Evolutionary conservation across 495 filamentous ascomycete species (phyloP).

Genomic region (Aspergillus diversus): DNA sequence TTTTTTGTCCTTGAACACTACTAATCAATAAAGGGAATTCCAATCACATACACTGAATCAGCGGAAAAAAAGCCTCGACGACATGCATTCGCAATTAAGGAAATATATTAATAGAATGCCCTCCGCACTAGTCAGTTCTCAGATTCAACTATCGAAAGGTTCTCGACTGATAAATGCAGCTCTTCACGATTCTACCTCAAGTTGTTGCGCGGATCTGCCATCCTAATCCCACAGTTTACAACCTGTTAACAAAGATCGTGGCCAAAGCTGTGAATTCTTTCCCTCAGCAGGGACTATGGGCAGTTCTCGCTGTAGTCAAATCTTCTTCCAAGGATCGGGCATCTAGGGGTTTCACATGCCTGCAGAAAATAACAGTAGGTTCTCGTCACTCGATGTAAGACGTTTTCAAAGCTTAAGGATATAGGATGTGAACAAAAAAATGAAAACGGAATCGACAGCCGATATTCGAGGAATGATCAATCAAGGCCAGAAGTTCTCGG

Average conservation of each 20-base stretch:
- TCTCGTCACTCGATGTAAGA: background rate
- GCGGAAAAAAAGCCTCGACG: constrained; percentile 67
- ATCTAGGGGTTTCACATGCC: constrained; percentile 49
- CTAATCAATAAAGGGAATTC: constrained; percentile 52
- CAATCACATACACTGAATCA: constrained; percentile 55
- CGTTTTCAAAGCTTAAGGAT: constrained; percentile 21
- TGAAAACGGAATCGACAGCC: constrained; percentile 42
- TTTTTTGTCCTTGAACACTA: constrained; percentile 6
- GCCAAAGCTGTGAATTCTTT: constrained; percentile 76
- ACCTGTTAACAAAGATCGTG: constrained; percentile 75
- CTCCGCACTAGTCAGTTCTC: constrained; percentile 63
- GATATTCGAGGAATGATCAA: constrained; percentile 74
- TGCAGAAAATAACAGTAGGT: constrained; percentile 50
- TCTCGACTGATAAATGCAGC: constrained; percentile 34
- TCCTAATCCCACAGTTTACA: constrained; percentile 73
- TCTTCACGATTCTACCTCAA: constrained; percentile 91
- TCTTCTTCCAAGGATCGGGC: constrained; percentile 56
- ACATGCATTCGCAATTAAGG: constrained; percentile 69
- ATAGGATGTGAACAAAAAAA: constrained; percentile 49
- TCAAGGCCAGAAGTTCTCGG: constrained; percentile 79
- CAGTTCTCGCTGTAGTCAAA: constrained; percentile 77
- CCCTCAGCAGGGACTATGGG: constrained; percentile 94
- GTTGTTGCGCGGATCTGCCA: constrained; percentile 91
- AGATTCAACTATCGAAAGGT: background rate
- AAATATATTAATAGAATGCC: constrained; percentile 77